A percentile compares a stretch with the other conserved stretches of the same genome.
These are phyloP conservation scores for Ceratobasidium sp. DNA, from an alignment of 1,284 basidiomycete species.

Conservation along the genomic window DNA sequence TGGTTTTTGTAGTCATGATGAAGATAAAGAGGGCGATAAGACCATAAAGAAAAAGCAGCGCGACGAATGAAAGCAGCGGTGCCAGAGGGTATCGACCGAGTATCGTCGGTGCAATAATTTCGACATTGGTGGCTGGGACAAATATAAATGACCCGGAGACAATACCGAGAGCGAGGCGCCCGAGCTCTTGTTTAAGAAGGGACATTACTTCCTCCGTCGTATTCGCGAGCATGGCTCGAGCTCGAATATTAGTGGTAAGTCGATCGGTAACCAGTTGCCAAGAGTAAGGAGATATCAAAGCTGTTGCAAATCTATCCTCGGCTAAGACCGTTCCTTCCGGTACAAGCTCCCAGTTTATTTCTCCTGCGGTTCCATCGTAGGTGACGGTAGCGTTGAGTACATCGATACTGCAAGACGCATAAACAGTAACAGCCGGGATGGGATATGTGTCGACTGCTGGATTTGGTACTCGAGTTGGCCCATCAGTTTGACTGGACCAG, in stretches of 20 bases:
- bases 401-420: not conserved
- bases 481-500: slow-evolving; percentile 12
- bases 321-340: not conserved
- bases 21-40: not conserved
- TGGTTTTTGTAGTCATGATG: not conserved
- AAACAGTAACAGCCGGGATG: not conserved
- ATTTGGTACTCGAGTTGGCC: not conserved
- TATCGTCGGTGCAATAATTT: not conserved
- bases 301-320: not conserved
- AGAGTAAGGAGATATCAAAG: not conserved
- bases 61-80: slow-evolving; percentile 11
- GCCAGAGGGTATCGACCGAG: slow-evolving; percentile 1
- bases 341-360: not conserved
- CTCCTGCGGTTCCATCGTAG: slow-evolving; percentile 6
- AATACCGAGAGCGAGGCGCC: not conserved
- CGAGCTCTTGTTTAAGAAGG: slow-evolving; percentile 7
- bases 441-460: not conserved
- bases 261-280: slow-evolving; percentile 4
- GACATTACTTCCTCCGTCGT: slow-evolving; percentile 2
- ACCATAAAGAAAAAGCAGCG: not conserved
- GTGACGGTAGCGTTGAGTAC: not conserved
- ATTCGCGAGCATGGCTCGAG: not conserved
- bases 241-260: slow-evolving; percentile 1
- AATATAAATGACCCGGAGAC: not conserved
- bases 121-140: not conserved